Evolutionary conservation across 2,329 filamentous ascomycete genomes (phyloP).

Genomic region (Cercospora zeae-maydis): DNA sequence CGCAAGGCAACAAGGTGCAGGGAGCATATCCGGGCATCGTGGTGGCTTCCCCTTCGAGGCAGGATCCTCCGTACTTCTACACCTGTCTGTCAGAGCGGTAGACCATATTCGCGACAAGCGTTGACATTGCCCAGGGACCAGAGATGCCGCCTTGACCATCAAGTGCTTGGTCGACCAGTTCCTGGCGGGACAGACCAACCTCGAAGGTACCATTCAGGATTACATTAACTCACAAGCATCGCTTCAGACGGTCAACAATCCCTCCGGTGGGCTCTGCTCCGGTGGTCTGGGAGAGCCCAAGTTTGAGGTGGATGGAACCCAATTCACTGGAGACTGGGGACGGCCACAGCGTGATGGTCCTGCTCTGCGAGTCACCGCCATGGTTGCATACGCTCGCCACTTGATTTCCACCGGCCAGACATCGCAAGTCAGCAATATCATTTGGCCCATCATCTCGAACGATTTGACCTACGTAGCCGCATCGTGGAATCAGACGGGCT

Average conservation of each 20-base stretch:
- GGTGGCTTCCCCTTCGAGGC: slow-evolving; percentile 55
- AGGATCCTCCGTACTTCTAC: slow-evolving; percentile 62
- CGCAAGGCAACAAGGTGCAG: slow-evolving; percentile 47
- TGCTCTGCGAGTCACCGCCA: slow-evolving; percentile 67
- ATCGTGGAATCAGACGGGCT: slow-evolving; percentile 61
- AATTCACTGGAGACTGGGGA: slow-evolving; percentile 59
- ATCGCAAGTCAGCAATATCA: slow-evolving; percentile 49
- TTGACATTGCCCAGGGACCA: slow-evolving; percentile 50
- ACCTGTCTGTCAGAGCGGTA: slow-evolving; percentile 46
- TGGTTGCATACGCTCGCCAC: slow-evolving; percentile 71
- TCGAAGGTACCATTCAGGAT: slow-evolving; percentile 62
- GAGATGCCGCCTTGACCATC: slow-evolving; percentile 68
- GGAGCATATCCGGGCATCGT: slow-evolving; percentile 52
- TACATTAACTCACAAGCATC: slow-evolving; percentile 66
- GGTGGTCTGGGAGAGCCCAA: slow-evolving; percentile 68
- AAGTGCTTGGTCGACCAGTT: slow-evolving; percentile 68
- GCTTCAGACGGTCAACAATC: slow-evolving; percentile 66
- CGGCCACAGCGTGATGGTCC: slow-evolving; percentile 78
- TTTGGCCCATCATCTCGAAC: slow-evolving; percentile 73
- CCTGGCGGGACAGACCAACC: slow-evolving; percentile 49
- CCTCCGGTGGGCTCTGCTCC: slow-evolving; percentile 56
- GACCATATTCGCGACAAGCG: too few species aligned
- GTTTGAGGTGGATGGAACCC: slow-evolving; percentile 61
- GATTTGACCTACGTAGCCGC: slow-evolving; percentile 72
- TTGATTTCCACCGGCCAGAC: slow-evolving; percentile 47